Evolutionary conservation across 257 asterid genomes (phyloP), one percentile per base, ranked within the genome.

Genomic region (Nicotiana paniculata): DNA sequence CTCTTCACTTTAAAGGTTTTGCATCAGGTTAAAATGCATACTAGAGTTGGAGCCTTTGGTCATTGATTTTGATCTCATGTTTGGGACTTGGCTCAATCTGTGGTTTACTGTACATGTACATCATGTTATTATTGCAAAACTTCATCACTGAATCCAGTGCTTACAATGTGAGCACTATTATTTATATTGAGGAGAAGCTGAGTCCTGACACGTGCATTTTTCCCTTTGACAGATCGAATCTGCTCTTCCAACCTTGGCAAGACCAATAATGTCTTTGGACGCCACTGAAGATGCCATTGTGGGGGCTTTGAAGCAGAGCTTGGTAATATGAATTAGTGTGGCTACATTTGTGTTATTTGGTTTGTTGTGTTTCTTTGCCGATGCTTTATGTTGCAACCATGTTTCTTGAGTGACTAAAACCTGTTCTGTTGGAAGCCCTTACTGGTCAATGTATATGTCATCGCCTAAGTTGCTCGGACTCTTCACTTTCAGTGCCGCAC

Each of bases 181-280:
- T 43, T 43, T 43, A 43, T 43, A 43, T 43, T 9, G 51, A 43
- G 51, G 51, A 43, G 12, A 43, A 43, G 51, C 51, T 43, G 10
- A 18, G 30, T 21, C 72, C 65, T 81, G 80, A 59, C 79, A 5
- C 82, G 62, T 57, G 37, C 64, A 61, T 84, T 85, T 88, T 85
- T 81, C 86, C 81, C 85, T 89, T 86, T 90, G 80, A 76, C 83
- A 96, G 99, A 96, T 96, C 77, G 99, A 96, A 90, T 89, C 98
- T 83, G 98, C 97, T 53, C 85, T 96, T 84, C 99, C 99, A 57
- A 91, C 93, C 84, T 93, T 96, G 81, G 95, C 97, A 77, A 91
- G 92, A 88, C 98, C 99, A 55, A 96, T 96, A 68, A 90, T 96
- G 98, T 96, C 99, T 64, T 88, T 96, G 88, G 98, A 93, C 81